Evolutionary conservation across 192 early-diverging fungal genomes (phyloP).

Genomic region (Backusella circina): DNA sequence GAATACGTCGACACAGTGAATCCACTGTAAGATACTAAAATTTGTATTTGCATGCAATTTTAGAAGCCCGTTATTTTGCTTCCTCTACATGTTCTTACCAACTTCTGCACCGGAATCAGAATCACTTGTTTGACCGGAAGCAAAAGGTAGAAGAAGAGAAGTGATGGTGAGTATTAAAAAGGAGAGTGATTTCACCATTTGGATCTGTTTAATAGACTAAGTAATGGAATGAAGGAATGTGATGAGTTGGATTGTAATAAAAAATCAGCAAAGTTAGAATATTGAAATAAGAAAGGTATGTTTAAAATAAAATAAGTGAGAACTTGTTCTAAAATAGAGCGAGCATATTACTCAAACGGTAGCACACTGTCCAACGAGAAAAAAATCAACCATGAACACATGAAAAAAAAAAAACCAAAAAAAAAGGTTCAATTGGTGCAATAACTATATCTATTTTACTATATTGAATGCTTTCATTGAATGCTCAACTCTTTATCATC

Average conservation of each 20-base stretch:
- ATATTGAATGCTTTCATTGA: too few species aligned
- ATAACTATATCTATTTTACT: too few species aligned
- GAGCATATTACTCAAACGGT: not conserved
- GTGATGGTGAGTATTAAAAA: not conserved
- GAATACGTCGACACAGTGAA: not conserved
- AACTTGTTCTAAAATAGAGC: not conserved
- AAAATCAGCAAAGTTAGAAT: not conserved
- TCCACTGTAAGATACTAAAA: not conserved
- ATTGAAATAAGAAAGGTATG: not conserved
- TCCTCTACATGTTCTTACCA: not conserved
- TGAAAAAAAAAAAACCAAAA: not conserved
- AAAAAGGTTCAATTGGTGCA: too few species aligned
- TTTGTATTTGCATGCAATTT: not conserved
- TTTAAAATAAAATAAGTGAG: not conserved
- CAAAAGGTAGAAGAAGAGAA: not conserved
- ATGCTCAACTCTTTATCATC: too few species aligned
- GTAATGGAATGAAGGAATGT: not conserved
- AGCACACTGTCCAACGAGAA: not conserved
- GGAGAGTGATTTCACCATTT: not conserved
- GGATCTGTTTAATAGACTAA: not conserved
- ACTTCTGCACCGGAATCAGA: not conserved
- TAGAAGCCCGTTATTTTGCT: not conserved
- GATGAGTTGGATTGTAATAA: not conserved
- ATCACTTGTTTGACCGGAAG: not conserved
- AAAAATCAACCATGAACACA: not conserved